Percentiles rank a stretch among this genome's conserved stretches.
These are phyloP conservation scores for Fraxinus anomala DNA, from an alignment of 257 asterid genomes.

Conservation along the genomic window DNA sequence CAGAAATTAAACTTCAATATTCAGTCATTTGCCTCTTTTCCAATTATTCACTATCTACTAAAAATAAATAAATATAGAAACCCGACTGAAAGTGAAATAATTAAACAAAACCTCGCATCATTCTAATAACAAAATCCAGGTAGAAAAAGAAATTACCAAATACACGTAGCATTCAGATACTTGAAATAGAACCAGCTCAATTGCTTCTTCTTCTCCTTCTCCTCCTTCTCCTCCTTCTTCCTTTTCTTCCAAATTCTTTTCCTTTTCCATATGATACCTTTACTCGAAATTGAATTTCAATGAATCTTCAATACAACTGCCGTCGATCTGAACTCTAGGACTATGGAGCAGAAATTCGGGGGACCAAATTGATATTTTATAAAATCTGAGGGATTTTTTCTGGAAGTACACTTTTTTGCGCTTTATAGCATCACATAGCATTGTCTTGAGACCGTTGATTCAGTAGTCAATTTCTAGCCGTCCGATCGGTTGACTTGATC, in stretches of 20 bases:
- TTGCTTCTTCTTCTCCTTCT: conserved; percentile 51
- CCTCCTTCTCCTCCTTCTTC: conserved; percentile 41
- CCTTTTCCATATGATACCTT: conserved; percentile 53
- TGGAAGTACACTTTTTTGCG: background rate
- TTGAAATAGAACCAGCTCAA: conserved; percentile 76
- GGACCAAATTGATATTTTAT: background rate
- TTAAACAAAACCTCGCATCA: background rate
- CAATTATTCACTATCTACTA: background rate
- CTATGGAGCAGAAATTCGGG: background rate
- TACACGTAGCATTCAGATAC: conserved; percentile 88
- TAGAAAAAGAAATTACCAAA: conserved; percentile 49
- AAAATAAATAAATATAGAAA: background rate
- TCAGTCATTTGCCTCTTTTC: background rate
- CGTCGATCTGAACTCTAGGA: background rate
- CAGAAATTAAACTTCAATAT: background rate
- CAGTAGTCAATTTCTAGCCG: background rate
- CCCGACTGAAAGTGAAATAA: background rate
- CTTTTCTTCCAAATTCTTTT: conserved; percentile 40
- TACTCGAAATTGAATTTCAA: conserved; percentile 18
- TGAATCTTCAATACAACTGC: conserved; percentile 12
- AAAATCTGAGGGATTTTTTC: background rate
- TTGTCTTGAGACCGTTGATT: background rate
- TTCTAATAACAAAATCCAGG: background rate
- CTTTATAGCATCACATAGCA: background rate
- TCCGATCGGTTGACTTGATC: background rate